These are phyloP conservation scores for Diaporthe sp. DNA, from an alignment of 2,329 filamentous ascomycete species.

Conservation along the genomic window DNA sequence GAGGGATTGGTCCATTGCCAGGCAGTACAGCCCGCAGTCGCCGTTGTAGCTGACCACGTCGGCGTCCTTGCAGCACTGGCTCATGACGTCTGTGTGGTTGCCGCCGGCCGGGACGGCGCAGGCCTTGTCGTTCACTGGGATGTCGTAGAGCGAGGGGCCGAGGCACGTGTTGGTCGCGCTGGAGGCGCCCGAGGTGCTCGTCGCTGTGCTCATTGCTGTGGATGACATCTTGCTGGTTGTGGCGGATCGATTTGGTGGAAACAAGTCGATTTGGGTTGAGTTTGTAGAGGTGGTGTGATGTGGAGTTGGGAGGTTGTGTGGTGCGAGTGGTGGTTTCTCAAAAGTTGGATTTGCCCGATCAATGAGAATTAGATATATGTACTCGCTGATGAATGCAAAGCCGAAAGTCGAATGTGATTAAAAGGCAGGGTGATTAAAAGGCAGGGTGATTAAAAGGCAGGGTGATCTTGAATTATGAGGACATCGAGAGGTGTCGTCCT, in stretches of 20 bases:
- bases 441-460: not conserved
- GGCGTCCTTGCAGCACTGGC: constrained; percentile 42
- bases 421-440: not conserved
- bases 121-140: constrained; percentile 54
- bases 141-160: constrained; percentile 49
- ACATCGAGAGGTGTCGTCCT: not conserved
- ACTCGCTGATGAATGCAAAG: not conserved
- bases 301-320: not conserved
- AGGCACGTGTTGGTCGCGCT: constrained; percentile 13
- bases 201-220: not conserved
- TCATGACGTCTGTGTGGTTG: constrained; percentile 52
- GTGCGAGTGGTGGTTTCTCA: not conserved
- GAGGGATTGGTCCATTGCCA: constrained; percentile 52
- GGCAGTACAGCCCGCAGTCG: constrained; percentile 55
- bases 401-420: not conserved
- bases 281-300: not conserved
- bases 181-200: not conserved
- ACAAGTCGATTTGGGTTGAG: not conserved
- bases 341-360: not conserved
- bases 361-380: not conserved
- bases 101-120: constrained; percentile 54
- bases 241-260: not conserved
- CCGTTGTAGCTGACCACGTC: constrained; percentile 49
- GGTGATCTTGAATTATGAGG: not conserved
- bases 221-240: constrained; percentile 16